These are phyloP conservation scores for Schizophyllum amplum DNA, from an alignment of 1,284 basidiomycete species.

Conservation along the genomic window DNA sequence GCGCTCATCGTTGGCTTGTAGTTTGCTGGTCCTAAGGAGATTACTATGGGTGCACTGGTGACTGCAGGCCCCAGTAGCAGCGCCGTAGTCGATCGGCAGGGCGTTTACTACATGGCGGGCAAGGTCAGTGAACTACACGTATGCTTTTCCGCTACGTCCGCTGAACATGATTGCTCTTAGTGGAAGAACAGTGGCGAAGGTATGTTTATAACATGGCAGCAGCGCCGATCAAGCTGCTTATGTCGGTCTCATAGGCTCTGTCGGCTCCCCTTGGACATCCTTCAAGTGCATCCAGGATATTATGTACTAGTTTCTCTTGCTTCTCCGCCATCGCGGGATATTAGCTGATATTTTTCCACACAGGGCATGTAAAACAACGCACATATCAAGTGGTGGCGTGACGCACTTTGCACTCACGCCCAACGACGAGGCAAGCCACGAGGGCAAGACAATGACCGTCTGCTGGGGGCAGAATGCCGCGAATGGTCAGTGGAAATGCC, in stretches of 20 bases:
- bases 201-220: conserved; percentile 15
- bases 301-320: conserved; percentile 33
- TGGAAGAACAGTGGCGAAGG: conserved; percentile 95
- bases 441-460: conserved; percentile 56
- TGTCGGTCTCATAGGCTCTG: conserved; percentile 44
- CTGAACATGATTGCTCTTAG: conserved; percentile 33
- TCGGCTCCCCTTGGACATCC: conserved; percentile 74
- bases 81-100: conserved; percentile 76
- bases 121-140: conserved; percentile 39
- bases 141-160: conserved; percentile 7
- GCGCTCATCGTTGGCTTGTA: conserved; percentile 17
- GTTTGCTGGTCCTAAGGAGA: conserved; percentile 67
- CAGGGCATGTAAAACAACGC: conserved; percentile 66
- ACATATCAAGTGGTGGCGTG: conserved; percentile 77
- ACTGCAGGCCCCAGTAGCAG: conserved; percentile 78
- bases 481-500: conserved; percentile 40
- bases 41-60: conserved; percentile 60
- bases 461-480: conserved; percentile 80
- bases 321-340: too few species aligned
- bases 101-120: conserved; percentile 80
- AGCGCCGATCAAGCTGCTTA: conserved; percentile 5
- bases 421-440: conserved; percentile 53
- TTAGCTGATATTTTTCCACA: too few species aligned
- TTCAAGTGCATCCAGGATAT: conserved; percentile 80
- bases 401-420: conserved; percentile 78